Conservation (phyloP, 805 yeast species). For the Jamesozyma gamospora region DNA sequence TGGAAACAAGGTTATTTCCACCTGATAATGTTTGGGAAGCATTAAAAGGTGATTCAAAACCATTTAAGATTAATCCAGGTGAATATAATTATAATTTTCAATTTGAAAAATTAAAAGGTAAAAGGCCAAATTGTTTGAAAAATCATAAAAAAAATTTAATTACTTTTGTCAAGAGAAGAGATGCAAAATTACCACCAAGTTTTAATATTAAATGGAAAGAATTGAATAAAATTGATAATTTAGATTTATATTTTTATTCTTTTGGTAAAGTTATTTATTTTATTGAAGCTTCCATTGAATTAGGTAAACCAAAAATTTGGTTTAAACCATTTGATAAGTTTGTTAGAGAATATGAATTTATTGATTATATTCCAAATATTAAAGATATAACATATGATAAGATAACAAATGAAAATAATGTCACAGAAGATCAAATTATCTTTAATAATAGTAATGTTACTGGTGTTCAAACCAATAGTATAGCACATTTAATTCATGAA, state of each 20-base stretch:
- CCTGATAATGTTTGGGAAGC: constrained; percentile 28
- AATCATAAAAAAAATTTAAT: constrained; percentile 16
- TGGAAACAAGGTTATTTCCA: constrained; percentile 22
- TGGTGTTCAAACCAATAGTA: constrained; percentile 2
- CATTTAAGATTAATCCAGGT: constrained; percentile 25
- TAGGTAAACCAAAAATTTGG: constrained; percentile 25
- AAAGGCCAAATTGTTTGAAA: constrained; percentile 19
- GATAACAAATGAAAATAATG: constrained; percentile 3
- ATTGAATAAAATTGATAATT: constrained; percentile 16
- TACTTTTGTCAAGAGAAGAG: constrained; percentile 15
- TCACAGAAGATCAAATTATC: not conserved
- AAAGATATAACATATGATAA: constrained; percentile 13
- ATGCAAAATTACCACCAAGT: constrained; percentile 23
- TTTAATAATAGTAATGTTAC: not conserved
- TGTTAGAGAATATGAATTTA: constrained; percentile 12
- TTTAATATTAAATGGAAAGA: constrained; percentile 22
- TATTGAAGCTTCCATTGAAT: constrained; percentile 20
- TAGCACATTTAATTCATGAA: not conserved
- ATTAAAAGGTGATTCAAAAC: constrained; percentile 20
- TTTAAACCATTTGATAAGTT: constrained; percentile 21
- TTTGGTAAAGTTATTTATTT: constrained; percentile 23
- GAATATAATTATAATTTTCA: constrained; percentile 19
- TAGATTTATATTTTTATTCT: constrained; percentile 21
- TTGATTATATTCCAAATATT: constrained; percentile 22
- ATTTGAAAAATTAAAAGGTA: constrained; percentile 18